These are phyloP conservation scores for Dryas octopetala DNA, from an alignment of 306 rosid genomes.

Conservation along the genomic window DNA sequence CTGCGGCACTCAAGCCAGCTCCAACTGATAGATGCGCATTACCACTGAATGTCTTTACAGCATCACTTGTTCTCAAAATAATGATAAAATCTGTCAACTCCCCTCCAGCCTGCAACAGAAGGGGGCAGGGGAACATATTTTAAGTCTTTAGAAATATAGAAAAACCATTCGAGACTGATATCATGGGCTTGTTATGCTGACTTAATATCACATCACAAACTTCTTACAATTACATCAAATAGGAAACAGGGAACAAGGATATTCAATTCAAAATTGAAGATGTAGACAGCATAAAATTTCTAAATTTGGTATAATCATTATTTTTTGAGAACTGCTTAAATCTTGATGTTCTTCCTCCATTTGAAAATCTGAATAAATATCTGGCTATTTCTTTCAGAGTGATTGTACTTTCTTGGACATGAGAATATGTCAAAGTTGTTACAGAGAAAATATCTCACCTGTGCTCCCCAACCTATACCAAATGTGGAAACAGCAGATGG, in stretches of 20 bases:
- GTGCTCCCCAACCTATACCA: conserved; percentile 97
- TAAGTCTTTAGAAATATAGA: conserved; percentile 14
- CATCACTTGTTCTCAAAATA: conserved; percentile 75
- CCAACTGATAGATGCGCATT: conserved; percentile 78
- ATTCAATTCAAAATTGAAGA: neutral
- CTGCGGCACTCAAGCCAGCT: conserved; percentile 96
- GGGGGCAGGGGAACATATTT: neutral
- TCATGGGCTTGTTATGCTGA: neutral
- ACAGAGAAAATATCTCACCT: conserved; percentile 52
- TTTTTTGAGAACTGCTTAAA: neutral
- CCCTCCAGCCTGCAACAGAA: conserved; percentile 74
- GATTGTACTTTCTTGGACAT: neutral
- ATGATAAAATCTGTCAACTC: conserved; percentile 90
- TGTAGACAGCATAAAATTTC: neutral
- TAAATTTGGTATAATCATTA: neutral
- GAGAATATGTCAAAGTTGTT: neutral
- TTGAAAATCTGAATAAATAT: neutral
- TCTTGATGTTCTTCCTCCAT: neutral
- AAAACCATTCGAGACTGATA: conserved; percentile 5
- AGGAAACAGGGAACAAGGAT: neutral
- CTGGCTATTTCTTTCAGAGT: neutral
- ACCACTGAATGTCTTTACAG: conserved; percentile 83
- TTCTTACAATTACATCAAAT: neutral
- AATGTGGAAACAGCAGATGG: conserved; percentile 90
- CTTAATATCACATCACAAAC: neutral